Base-by-base conservation (phyloP, 1,139 yeast genomes). In the Geotrichum citri-aurantii region DNA sequence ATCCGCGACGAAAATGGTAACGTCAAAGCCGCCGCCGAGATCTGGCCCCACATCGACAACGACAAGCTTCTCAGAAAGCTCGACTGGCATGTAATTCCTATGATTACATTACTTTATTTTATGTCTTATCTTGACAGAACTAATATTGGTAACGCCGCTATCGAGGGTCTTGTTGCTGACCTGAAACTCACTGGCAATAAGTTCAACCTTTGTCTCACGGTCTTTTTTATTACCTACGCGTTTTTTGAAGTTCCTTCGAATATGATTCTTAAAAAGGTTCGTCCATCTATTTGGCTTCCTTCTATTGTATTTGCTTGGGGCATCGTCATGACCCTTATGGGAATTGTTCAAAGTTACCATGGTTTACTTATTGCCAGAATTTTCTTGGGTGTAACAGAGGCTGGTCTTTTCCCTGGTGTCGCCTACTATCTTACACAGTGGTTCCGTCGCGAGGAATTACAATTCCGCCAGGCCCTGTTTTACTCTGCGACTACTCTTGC, bases 101-200 rank as follows among this genome's bases (percentile, higher is more conserved):
- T 83, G 51, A 75, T 84, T 73, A 77, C 84, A 66, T 63, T 80
- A 14, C 70, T 83, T 42, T 83, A 83, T 67, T 77, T 82, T 23
- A 74, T 80, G 57, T 88, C 83, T 66, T 82, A 80, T 62, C 79
- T 85, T 81, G 91, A 85, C 69, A 85, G 85, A 66, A 73, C 80
- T 17, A 75, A 87, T 5, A 79, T 79, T 37, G 77, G 85, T 12
- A 81, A 80, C 64, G 88, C 88, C 4, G 78, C 88, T 0, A 78
- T 85, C 57, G 76, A 84, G 74, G 88, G 88, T 1, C 74, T 85
- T 60, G 75, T 75, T 60, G 66, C 71, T 1, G 75, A 78, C 61
- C 65, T 69, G 37, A 63, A 77, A 54, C 66, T 71, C 55, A 64
- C 68, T 11, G 78, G 77, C 5, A 68, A 74, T 52, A 75, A 77